Evolutionary conservation across 2,329 filamentous ascomycete genomes (phyloP).

Genomic region (Xylaria sp.): DNA sequence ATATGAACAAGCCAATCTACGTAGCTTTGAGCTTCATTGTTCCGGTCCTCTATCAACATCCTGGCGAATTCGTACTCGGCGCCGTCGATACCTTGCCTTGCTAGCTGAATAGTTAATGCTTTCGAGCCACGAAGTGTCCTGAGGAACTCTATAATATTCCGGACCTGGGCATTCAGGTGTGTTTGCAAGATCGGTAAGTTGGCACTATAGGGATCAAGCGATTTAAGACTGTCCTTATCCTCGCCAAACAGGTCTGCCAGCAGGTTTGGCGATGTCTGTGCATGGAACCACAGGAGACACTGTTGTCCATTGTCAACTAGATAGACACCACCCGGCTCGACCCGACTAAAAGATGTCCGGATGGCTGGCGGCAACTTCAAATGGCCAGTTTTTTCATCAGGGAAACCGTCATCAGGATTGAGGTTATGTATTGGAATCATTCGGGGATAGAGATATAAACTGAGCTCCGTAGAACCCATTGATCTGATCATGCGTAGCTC

Average conservation of each 20-base stretch:
- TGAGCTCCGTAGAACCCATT: constrained; percentile 87
- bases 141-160: constrained; percentile 91
- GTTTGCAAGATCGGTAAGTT: constrained; percentile 86
- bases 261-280: constrained; percentile 90
- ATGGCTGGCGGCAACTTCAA: constrained; percentile 83
- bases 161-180: constrained; percentile 91
- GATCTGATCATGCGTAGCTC: constrained; percentile 90
- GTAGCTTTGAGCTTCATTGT: constrained; percentile 97
- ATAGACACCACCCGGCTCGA: constrained; percentile 94
- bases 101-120: constrained; percentile 87
- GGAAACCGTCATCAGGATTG: constrained; percentile 86
- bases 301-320: constrained; percentile 95
- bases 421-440: constrained; percentile 94
- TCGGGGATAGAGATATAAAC: constrained; percentile 92
- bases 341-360: constrained; percentile 84
- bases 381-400: constrained; percentile 86
- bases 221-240: constrained; percentile 74
- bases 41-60: constrained; percentile 90
- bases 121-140: constrained; percentile 84
- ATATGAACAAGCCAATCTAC: constrained; percentile 98
- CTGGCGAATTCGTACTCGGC: constrained; percentile 97
- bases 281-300: constrained; percentile 90
- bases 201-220: constrained; percentile 83
- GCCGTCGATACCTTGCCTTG: constrained; percentile 90
- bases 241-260: constrained; percentile 90